A percentile compares a stretch with the other conserved stretches of the same genome.
These are phyloP conservation scores for Xerocomus nothofagi DNA, from an alignment of 1,284 basidiomycete genomes.

Conservation along the genomic window DNA sequence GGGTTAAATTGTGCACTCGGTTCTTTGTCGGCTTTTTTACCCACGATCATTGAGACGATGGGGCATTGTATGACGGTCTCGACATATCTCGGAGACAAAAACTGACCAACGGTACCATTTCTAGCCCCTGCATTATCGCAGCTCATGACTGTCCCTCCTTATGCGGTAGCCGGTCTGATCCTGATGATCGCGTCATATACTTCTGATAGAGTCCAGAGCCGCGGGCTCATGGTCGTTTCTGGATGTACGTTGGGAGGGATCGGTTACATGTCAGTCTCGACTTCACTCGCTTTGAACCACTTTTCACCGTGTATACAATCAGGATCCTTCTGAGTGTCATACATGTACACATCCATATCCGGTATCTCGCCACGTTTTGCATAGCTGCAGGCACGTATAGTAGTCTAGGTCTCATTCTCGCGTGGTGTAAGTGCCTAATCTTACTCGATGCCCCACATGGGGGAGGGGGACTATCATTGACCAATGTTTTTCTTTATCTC, in stretches of 20 bases:
- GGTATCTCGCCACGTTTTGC: slow-evolving; percentile 71
- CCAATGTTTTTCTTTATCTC: background rate
- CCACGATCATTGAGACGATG: slow-evolving; percentile 78
- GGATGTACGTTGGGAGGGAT: slow-evolving; percentile 54
- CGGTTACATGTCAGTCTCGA: slow-evolving; percentile 49
- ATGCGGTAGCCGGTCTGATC: slow-evolving; percentile 69
- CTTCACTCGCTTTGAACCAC: background rate
- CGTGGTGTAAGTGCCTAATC: slow-evolving; percentile 60
- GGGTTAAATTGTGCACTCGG: slow-evolving; percentile 79
- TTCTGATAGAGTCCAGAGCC: slow-evolving; percentile 72
- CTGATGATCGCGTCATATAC: slow-evolving; percentile 62
- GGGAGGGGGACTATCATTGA: background rate
- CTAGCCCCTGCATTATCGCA: slow-evolving; percentile 57
- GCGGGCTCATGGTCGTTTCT: slow-evolving; percentile 59
- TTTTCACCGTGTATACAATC: slow-evolving; percentile 1
- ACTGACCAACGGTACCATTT: background rate
- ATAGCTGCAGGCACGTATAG: slow-evolving; percentile 70
- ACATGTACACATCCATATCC: slow-evolving; percentile 46
- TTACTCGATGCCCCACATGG: background rate
- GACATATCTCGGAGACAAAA: background rate
- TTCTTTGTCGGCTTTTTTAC: slow-evolving; percentile 80
- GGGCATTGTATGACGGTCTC: slow-evolving; percentile 48
- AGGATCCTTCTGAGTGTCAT: slow-evolving; percentile 26
- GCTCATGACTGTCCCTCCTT: slow-evolving; percentile 79
- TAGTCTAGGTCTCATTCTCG: slow-evolving; percentile 63